A percentile compares a stretch with the other conserved stretches of the same genome.
Evolutionary conservation across 2,329 filamentous ascomycete species (phyloP).

Genomic region (Fusarium staphyleae): DNA sequence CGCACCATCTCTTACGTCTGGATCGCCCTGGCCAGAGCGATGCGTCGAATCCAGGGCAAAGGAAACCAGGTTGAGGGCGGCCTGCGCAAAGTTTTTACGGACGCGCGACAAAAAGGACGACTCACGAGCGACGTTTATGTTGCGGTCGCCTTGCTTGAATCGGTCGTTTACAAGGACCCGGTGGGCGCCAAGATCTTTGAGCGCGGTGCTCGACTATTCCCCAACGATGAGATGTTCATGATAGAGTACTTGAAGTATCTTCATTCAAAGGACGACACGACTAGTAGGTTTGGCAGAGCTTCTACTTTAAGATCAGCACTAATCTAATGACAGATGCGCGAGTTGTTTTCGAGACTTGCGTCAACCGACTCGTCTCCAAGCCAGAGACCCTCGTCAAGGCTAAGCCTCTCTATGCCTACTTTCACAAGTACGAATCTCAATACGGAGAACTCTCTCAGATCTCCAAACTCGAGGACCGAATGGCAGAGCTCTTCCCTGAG

Average conservation of each 20-base stretch:
- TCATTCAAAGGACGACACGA: constrained; percentile 89
- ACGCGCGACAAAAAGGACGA: constrained; percentile 85
- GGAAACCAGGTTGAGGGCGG: constrained; percentile 72
- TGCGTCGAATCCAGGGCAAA: constrained; percentile 92
- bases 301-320: constrained; percentile 14
- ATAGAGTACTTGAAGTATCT: constrained; percentile 96
- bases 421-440: constrained; percentile 93
- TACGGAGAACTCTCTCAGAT: constrained; percentile 94
- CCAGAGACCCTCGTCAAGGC: constrained; percentile 76
- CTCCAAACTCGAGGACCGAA: constrained; percentile 86
- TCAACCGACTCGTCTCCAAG: constrained; percentile 80
- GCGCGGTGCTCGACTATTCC: constrained; percentile 89
- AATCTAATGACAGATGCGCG: constrained; percentile 72
- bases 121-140: constrained; percentile 96
- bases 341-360: constrained; percentile 94
- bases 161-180: constrained; percentile 92
- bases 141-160: constrained; percentile 90
- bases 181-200: constrained; percentile 96
- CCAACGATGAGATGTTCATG: constrained; percentile 90
- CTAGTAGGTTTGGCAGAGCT: constrained; percentile 68
- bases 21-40: constrained; percentile 93
- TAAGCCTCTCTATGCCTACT: constrained; percentile 86
- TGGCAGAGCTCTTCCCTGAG: constrained; percentile 91
- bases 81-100: constrained; percentile 85
- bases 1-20: constrained; percentile 90